These are phyloP conservation scores for Lecanoromycetidae sp. DNA, from an alignment of 2,329 filamentous ascomycete species.

Conservation along the genomic window DNA sequence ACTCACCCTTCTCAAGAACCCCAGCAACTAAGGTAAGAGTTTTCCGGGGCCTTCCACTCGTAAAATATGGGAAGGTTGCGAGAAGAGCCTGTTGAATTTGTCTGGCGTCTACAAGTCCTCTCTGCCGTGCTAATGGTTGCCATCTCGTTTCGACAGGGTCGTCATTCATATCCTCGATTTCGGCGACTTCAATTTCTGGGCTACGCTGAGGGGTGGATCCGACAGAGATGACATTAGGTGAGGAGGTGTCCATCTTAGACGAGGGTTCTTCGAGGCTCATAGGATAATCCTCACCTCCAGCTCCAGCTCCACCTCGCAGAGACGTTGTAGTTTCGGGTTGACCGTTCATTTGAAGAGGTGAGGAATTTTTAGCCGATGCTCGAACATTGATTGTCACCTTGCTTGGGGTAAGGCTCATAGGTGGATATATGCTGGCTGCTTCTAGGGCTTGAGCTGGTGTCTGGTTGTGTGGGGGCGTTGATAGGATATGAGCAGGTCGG, in stretches of 20 bases:
- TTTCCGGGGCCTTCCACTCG: conserved; percentile 23
- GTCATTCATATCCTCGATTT: conserved; percentile 38
- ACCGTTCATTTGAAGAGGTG: neutral
- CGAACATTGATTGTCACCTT: conserved; percentile 35
- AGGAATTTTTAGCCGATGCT: conserved; percentile 4
- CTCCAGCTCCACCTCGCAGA: conserved; percentile 5
- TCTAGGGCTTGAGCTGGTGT: neutral
- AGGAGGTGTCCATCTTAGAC: conserved; percentile 1
- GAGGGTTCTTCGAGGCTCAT: too few relatives aligned
- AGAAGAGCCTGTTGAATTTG: conserved; percentile 24
- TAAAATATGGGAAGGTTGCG: conserved; percentile 29
- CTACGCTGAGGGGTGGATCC: conserved; percentile 34
- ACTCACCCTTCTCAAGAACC: conserved; percentile 30
- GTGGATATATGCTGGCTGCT: conserved; percentile 1
- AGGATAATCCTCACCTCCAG: neutral
- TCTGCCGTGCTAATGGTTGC: conserved; percentile 24
- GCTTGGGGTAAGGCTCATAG: conserved; percentile 25
- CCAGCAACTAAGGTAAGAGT: conserved; percentile 25
- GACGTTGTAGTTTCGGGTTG: neutral
- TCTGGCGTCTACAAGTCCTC: conserved; percentile 25
- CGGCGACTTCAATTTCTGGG: conserved; percentile 38
- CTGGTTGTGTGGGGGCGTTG: neutral
- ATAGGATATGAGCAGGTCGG: neutral
- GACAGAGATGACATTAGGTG: conserved; percentile 28
- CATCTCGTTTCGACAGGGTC: conserved; percentile 35